Conservation (phyloP, 163 green algal species). For the Scenedesmus sp. region DNA sequence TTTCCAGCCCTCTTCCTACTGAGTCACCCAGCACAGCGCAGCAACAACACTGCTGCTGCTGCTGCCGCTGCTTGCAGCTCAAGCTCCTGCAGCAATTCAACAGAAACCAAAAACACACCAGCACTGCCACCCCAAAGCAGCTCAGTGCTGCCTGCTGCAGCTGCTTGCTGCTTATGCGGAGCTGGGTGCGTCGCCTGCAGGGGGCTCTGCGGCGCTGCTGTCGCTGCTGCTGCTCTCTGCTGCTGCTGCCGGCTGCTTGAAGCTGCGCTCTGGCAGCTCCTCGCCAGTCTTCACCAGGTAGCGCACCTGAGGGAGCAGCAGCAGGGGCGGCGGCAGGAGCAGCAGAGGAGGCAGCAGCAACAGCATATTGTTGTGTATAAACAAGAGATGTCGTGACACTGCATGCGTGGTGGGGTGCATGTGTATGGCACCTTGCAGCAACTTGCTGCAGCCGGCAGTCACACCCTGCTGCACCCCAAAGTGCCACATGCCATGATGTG, state of each 20-base stretch:
- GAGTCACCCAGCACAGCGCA: background rate
- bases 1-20: background rate
- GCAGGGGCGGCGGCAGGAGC: too few relatives aligned
- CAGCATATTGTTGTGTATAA: too few relatives aligned
- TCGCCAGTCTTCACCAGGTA: slow-evolving; percentile 95
- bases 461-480: background rate
- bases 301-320: slow-evolving; percentile 71
- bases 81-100: background rate
- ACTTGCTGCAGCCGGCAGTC: too few relatives aligned
- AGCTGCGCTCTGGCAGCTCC: slow-evolving; percentile 50
- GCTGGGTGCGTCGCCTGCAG: slow-evolving; percentile 15
- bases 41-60: background rate
- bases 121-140: background rate
- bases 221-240: slow-evolving; percentile 38
- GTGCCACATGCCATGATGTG: background rate
- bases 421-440: too few relatives aligned
- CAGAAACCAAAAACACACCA: background rate
- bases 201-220: slow-evolving; percentile 14
- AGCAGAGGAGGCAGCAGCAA: too few relatives aligned
- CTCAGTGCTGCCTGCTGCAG: background rate
- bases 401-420: too few relatives aligned
- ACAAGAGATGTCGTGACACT: too few relatives aligned
- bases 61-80: background rate
- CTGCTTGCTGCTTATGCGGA: slow-evolving; percentile 8
- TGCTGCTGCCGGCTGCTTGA: slow-evolving; percentile 30